Evolutionary conservation across 805 yeast genomes (phyloP), one percentile per base, ranked within the genome.

Genomic region (Sugiyamaella mastotermitis): DNA sequence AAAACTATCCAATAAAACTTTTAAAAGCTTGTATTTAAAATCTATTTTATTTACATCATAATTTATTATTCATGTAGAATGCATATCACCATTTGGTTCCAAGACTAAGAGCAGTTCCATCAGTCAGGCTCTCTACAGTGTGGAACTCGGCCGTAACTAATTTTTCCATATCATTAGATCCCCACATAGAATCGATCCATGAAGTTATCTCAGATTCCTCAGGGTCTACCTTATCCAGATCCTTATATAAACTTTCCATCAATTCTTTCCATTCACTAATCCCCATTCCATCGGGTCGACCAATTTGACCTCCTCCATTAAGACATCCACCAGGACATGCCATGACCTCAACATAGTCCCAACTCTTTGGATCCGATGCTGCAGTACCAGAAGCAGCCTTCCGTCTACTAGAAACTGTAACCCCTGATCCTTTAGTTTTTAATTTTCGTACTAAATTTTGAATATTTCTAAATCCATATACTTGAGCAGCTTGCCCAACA

Each of bases 301-400:
- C 69, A 14, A 86, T 72, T 51, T 87, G 88, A 0, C 98, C 98
- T 16, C 98, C 97, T 8, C 98, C 98, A 53, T 90, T 92, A 40
- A 88, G 83, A 55, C 97, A 92, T 1, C 98, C 98, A 20, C 85
- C 87, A 4, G 98, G 98, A 58, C 98, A 92, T 1, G 98, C 98
- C 96, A 87, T 90, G 31, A 92, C 82, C 53, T 92, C 98, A 4
- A 90, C 83, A 49, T 82, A 84, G 45, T 85, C 92, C 49, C 83
- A 79, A 28, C 64, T 67, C 22, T 73, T 60, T 1, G 90, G 82
- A 42, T 83, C 88, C 0, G 78, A 64, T 9, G 46, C 45, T 13
- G 40, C 47, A 5, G 52, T 27, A 31, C 32, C 48, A 7, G 24
- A 22, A 7, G 24, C 24, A 6, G 30, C 30, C 18, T 17, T 14